Evolutionary conservation across 2,329 filamentous ascomycete genomes (phyloP).

Genomic region (Stemphylium beticola): DNA sequence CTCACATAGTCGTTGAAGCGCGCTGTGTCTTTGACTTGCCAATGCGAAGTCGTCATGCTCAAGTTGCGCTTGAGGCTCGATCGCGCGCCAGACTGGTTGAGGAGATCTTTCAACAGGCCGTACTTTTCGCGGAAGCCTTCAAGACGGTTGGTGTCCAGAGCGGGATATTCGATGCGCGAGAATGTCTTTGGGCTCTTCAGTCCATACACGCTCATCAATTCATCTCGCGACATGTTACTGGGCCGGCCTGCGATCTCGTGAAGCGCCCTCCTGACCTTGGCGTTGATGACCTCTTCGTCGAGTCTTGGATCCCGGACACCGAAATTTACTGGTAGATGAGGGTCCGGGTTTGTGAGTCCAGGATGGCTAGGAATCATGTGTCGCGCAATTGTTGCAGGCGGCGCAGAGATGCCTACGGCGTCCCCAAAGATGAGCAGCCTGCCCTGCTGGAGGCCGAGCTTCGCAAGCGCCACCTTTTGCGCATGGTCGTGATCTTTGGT

Average conservation of each 20-base stretch:
- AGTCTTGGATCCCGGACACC: slow-evolving; percentile 50
- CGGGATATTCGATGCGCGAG: slow-evolving; percentile 45
- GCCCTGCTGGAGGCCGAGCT: slow-evolving; percentile 56
- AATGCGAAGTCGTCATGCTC: slow-evolving; percentile 47
- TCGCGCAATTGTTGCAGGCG: slow-evolving; percentile 51
- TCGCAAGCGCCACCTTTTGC: slow-evolving; percentile 53
- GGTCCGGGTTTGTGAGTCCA: slow-evolving; percentile 53
- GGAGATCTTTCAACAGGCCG: slow-evolving; percentile 50
- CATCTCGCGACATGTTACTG: slow-evolving; percentile 46
- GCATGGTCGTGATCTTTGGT: slow-evolving; percentile 50
- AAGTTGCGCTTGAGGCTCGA: slow-evolving; percentile 42
- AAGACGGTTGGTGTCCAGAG: slow-evolving; percentile 53
- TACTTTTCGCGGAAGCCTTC: slow-evolving; percentile 56
- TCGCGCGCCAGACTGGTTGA: slow-evolving; percentile 41
- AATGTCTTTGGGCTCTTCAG: slow-evolving; percentile 54
- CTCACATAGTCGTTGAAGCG: slow-evolving; percentile 52
- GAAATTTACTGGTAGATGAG: slow-evolving; percentile 54
- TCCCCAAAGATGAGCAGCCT: slow-evolving; percentile 58
- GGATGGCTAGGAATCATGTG: slow-evolving; percentile 54
- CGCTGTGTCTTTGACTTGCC: slow-evolving; percentile 51
- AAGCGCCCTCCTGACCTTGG: slow-evolving; percentile 50
- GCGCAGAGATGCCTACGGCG: slow-evolving; percentile 53
- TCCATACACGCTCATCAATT: slow-evolving; percentile 55
- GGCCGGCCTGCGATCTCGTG: slow-evolving; percentile 56
- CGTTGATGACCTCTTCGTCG: slow-evolving; percentile 48